These are phyloP conservation scores for Falciphora oryzae DNA, from an alignment of 2,329 filamentous ascomycete species.

Conservation along the genomic window DNA sequence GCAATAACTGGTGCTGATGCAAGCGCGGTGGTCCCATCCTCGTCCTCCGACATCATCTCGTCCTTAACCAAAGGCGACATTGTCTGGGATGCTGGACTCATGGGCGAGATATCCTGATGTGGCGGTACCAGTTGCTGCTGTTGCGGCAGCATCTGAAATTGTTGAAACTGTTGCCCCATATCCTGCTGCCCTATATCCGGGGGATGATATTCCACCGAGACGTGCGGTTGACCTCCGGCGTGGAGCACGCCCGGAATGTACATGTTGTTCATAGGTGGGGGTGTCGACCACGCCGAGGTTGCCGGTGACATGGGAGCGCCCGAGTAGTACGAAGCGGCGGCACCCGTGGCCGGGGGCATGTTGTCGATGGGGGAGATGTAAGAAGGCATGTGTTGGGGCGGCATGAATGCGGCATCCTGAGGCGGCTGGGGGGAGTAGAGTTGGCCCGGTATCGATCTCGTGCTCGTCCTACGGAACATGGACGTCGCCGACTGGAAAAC, in stretches of 20 bases:
- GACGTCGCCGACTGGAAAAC: slow-evolving; percentile 7
- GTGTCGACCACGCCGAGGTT: slow-evolving; percentile 11
- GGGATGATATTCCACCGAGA: not conserved
- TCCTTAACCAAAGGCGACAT: slow-evolving; percentile 15
- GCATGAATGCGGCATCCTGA: not conserved
- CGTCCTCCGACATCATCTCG: slow-evolving; percentile 7
- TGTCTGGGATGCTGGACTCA: slow-evolving; percentile 14
- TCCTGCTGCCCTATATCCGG: not conserved
- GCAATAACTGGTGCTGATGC: not conserved
- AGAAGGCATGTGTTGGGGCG: slow-evolving; percentile 12
- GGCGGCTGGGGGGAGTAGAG: not conserved
- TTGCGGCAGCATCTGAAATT: slow-evolving; percentile 11
- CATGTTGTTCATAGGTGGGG: slow-evolving; percentile 1
- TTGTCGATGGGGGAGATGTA: slow-evolving; percentile 16
- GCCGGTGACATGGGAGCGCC: slow-evolving; percentile 21
- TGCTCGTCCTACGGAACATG: slow-evolving; percentile 8
- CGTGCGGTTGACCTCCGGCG: slow-evolving; percentile 8
- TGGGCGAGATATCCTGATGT: slow-evolving; percentile 13
- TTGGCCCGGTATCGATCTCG: slow-evolving; percentile 6
- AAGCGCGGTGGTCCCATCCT: not conserved
- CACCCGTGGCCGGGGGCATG: slow-evolving; percentile 16
- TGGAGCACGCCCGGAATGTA: not conserved
- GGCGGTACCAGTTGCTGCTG: not conserved
- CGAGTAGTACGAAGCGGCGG: slow-evolving; percentile 22
- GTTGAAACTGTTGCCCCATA: not conserved